Evolutionary conservation across 176 grass and related monocot species (phyloP).

Genomic region (Carex cristatella): DNA sequence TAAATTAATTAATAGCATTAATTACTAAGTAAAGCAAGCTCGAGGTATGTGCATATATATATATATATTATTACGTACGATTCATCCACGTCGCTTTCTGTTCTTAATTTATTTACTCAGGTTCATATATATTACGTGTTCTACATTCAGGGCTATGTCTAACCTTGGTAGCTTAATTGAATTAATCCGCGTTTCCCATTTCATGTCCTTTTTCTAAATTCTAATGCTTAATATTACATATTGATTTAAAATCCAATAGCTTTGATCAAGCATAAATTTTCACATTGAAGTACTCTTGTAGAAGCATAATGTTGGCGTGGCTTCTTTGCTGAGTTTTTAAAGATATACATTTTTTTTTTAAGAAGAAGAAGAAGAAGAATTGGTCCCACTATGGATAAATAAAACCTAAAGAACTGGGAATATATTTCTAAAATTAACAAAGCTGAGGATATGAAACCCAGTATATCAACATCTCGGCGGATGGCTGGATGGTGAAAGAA

Average conservation of each 20-base stretch:
- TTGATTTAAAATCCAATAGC: background rate
- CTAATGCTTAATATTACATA: background rate
- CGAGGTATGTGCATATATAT: background rate
- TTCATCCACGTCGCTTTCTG: background rate
- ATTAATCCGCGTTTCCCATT: background rate
- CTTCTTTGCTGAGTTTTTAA: background rate
- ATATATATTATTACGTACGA: background rate
- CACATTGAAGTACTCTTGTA: too few relatives aligned
- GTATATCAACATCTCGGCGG: constrained; percentile 12
- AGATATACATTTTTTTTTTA: too few relatives aligned
- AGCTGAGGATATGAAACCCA: background rate
- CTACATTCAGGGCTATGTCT: background rate
- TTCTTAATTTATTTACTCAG: background rate
- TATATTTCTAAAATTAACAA: background rate
- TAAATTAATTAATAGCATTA: background rate
- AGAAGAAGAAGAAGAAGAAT: too few relatives aligned
- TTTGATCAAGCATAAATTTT: background rate
- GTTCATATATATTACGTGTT: background rate
- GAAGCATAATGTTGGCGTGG: background rate
- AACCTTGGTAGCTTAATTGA: background rate
- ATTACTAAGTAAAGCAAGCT: background rate
- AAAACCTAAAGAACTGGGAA: background rate
- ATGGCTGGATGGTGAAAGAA: background rate
- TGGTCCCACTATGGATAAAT: background rate
- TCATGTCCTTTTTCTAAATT: background rate